Base-by-base conservation (phyloP, 2,329 filamentous ascomycete genomes). In the Ceratocystis ficicola region DNA sequence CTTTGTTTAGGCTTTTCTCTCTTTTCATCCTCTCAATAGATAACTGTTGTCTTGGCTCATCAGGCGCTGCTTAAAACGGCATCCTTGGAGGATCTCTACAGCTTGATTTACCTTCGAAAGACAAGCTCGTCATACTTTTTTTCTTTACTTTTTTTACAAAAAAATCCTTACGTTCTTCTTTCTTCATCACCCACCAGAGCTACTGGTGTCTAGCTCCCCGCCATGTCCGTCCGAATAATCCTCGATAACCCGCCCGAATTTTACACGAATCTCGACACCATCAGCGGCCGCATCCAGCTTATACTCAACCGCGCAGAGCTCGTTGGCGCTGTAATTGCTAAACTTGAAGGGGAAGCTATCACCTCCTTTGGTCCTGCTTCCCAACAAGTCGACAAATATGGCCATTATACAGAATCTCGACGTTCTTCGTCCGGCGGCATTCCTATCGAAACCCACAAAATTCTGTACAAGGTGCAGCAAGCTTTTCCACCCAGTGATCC, bases 251-350 rank as follows among this genome's bases (percentile, higher is more conserved):
- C 81, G 63, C 85, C 85, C 69, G 81, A 85, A 70, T 87, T 88
- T 77, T 90, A 87, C 75, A 93, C 89, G 63, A 93, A 93, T 73
- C 84, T 92, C 71, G 89, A 93, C 74, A 77, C 82, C 68, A 81
- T 94, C 68, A 80, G 79, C 36, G 89, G 89, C 65, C 79, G 80
- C 67, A 76, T 86, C 32, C 72, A 84, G 62, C 74, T 87, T 36
- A 74, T 71, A 22, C 75, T 86, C 69, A 84, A 81, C 63, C 87
- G 86, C 69, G 77, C 88, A 65, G 89, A 93, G 73, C 79, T 82
- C 66, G 80, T 93, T 62, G 83, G 84, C 62, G 87, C 85, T 64
- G 86, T 94, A 69, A 79, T 90, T 46, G 88, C 93, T 72, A 94
- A 94, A 77, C 83, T 94, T 41, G 89, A 94, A 73, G 89, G 89